Base-by-base conservation (phyloP, 2,329 filamentous ascomycete genomes). In the Colletotrichum tamarilloi region DNA sequence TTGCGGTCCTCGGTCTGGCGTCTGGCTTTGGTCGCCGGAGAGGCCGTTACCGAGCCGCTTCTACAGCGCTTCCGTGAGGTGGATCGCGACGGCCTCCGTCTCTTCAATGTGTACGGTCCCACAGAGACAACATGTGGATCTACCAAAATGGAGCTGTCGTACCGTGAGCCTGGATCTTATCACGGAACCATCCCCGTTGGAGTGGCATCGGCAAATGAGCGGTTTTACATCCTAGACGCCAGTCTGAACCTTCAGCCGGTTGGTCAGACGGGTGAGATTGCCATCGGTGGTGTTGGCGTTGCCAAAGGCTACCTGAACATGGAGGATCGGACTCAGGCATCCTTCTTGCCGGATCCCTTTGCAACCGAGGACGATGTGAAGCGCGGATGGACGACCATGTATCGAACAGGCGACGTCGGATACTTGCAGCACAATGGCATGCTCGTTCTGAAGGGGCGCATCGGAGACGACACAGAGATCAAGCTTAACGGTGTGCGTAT, bases 401-500 rank as follows among this genome's bases (percentile, higher is more conserved):
- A 65, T 16, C 42, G 46, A 19, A 65, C 62, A 42, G 62, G 62
- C 12, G 46, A 65, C 3, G 8, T 32, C 6, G 62, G 62, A 14
- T 19, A 24, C 3, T 2, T 65, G 62, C 46, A 26, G n/a, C 28
- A 5, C 28, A 28, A 38, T 9, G 52, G 62, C 3, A 38, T 12
- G 0, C 46, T 65, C 28, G 38, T 62, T 6, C 19, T 83, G 52
- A 65, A 80, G 7, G 84, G 84, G 1, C 82, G 85, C 0, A 81
- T 84, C 1, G 78, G 72, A 1, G 84, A 83, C 8, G 84, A 87
- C 62, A 84, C 81, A 0, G 82, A 86, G 60, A 77, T 88, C 72
- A 88, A 89, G 75, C 76, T 88, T 0, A 79, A 81, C 1, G 86
- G 85, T 1, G 62, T 84, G 8, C 81, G 85, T 1, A 82, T 88